Evolutionary conservation across 305 asterid genomes (phyloP).

Genomic region (Fraxinus angustifolia): DNA sequence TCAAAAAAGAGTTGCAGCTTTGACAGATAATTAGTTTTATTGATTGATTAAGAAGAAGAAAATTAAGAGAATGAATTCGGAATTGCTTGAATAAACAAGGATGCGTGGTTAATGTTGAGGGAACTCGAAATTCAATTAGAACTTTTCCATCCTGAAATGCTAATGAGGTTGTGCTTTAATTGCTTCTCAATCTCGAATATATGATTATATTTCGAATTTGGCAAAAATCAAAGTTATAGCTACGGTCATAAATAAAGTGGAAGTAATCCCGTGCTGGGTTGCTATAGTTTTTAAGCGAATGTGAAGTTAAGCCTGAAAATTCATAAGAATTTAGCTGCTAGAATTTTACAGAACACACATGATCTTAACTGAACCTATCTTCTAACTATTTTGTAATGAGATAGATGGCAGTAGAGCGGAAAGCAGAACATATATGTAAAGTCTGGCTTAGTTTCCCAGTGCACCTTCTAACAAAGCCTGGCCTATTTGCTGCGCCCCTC

Average conservation of each 20-base stretch:
- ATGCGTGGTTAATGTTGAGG: no score
- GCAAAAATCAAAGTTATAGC: no score
- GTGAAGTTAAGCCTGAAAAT: background rate
- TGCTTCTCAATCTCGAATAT: no score
- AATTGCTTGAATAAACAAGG: no score
- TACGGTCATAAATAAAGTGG: background rate
- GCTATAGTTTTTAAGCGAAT: background rate
- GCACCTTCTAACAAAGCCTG: slow-evolving; percentile 16
- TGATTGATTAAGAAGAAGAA: background rate
- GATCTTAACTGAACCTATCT: background rate
- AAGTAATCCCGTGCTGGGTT: background rate
- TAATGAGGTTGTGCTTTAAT: no score
- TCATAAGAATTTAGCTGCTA: background rate
- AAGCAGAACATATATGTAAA: background rate
- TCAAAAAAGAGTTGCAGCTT: background rate
- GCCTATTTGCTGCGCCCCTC: slow-evolving; percentile 17
- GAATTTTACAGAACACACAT: background rate
- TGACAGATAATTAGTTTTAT: background rate
- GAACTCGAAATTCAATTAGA: no score
- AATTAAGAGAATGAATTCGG: background rate
- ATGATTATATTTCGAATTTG: no score
- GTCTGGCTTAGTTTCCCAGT: slow-evolving; percentile 8
- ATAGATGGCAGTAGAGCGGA: background rate
- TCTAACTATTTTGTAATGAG: background rate
- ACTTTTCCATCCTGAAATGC: no score